phyloP scores from a whole-genome alignment of 73 alveolate genomes.

The Paramecium primaurelia region DNA sequence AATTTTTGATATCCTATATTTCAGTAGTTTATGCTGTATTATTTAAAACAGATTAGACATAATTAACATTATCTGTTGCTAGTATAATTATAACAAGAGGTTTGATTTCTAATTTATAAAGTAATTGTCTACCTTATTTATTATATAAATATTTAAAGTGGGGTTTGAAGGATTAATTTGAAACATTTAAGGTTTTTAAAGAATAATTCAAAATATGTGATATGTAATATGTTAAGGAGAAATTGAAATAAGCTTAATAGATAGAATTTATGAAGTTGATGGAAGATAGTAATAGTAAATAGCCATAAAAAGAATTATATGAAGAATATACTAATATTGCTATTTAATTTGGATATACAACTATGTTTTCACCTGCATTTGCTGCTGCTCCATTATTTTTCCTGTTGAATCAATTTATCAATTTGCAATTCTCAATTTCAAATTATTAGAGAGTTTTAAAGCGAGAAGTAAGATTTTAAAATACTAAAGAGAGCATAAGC shows the following conservation, averaged over 20 bases:
- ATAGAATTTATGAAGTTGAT: background rate
- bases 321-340: constrained; percentile 23
- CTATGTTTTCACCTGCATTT: constrained; percentile 32
- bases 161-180: background rate
- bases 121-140: background rate
- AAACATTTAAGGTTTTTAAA: background rate
- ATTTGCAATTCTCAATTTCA: background rate
- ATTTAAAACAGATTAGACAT: background rate
- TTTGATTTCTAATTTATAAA: background rate
- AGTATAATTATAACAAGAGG: constrained; percentile 41
- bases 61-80: background rate
- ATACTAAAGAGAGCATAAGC: constrained; percentile 35
- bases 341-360: constrained; percentile 15
- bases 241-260: background rate
- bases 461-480: background rate
- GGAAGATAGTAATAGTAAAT: background rate
- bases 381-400: constrained; percentile 44
- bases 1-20: constrained; percentile 5
- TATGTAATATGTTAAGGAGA: constrained; percentile 12
- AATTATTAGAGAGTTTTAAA: background rate
- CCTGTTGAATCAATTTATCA: background rate
- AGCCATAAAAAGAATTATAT: constrained; percentile 18
- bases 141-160: background rate
- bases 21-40: constrained; percentile 18
- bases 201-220: background rate